Base-by-base conservation (phyloP, 352 stramenopile genomes). In the Aphanomyces cochlioides region DNA sequence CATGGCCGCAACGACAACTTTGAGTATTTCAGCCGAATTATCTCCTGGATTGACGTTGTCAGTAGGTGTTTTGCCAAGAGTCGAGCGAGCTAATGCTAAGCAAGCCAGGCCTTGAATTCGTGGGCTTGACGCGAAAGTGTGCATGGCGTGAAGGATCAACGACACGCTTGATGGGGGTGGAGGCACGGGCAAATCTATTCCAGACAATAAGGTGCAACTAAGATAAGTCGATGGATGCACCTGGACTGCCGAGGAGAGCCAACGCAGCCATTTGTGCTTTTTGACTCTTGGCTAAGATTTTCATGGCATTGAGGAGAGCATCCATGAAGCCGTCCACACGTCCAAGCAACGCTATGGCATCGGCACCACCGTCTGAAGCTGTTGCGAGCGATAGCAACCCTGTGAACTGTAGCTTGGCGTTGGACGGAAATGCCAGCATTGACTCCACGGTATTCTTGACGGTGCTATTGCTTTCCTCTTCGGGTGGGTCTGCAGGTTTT, bases 401-500 rank as follows among this genome's bases (percentile, higher is more conserved):
- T 10, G 45, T 28, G 13, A 70, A 56, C 64, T 70, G 64, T 19
- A 70, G 64, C 47, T 70, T 70, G 13, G 61, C 17, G 28, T 70
- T 70, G 48, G 64, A 39, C 48, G 47, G 47, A 15, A 54, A 63
- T 4, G 43, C 45, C 8, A 45, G 21, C 47, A 70, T 60, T 28
- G 64, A 70, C n/a, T 54, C 34, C 2, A 70, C 54, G 5, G 64
- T 70, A 13, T 63, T 60, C 19, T 37, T 28, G 21, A 69, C 36
- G 15, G 40, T 5, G 21, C 36, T 4, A n/a, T 43, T 43, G 34
- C 6, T 7, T 8, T 69, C 38, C 7, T 36, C 63, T 15, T 63
- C 47, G 6, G 34, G 19, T 64, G 19, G 28, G 28, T 28, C 28
- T 28, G 28, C 28, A 28, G 28, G 0, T 28, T 28, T 28, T 28